Evolutionary conservation across 2,329 filamentous ascomycete species (phyloP).

Genomic region (Exophiala mesophila): DNA sequence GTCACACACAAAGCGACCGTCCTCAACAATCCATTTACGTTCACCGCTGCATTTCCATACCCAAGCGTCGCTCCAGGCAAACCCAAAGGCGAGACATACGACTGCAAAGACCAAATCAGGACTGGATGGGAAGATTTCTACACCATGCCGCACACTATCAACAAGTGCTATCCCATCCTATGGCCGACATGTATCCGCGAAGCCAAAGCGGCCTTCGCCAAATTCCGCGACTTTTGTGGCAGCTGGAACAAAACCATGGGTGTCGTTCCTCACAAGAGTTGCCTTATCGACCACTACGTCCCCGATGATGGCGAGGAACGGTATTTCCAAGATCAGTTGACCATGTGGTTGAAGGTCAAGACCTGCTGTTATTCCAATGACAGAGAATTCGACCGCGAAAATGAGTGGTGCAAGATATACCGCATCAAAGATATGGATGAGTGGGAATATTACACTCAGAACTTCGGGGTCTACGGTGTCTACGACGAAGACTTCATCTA

Average conservation of each 20-base stretch:
- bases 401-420: constrained; percentile 1
- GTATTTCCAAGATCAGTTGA: not conserved
- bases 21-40: not conserved
- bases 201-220: constrained; percentile 1
- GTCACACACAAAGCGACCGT: not conserved
- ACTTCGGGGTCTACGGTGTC: constrained; percentile 2
- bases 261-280: not conserved
- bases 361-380: not conserved
- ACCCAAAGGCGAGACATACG: not conserved
- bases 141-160: constrained; percentile 1
- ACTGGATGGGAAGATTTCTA: constrained; percentile 1
- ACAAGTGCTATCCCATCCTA: constrained; percentile 1
- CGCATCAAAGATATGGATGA: constrained; percentile 1
- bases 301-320: not conserved
- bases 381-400: not conserved
- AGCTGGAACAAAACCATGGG: constrained; percentile 1
- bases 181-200: constrained; percentile 1
- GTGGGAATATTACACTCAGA: constrained; percentile 2
- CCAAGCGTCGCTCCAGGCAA: not conserved
- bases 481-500: constrained; percentile 4
- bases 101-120: not conserved
- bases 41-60: not conserved
- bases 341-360: not conserved
- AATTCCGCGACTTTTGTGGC: constrained; percentile 1
- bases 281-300: not conserved